Conservation (phyloP, 495 filamentous ascomycete species). For the Trichoderma reesei region DNA sequence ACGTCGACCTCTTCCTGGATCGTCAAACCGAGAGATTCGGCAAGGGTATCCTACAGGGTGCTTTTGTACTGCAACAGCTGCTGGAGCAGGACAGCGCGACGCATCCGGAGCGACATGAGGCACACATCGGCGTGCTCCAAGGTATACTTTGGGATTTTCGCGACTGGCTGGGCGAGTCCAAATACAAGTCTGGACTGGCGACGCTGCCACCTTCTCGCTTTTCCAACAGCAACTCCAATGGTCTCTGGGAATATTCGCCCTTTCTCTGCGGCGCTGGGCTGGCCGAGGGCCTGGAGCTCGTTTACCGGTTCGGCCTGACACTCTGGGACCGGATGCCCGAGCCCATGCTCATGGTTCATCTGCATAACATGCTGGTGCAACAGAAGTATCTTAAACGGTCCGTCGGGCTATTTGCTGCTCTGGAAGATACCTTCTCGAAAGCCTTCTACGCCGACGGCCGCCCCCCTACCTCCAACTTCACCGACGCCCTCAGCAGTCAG, state of each 20-base stretch:
- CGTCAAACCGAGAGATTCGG: constrained; percentile 20
- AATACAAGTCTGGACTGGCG: constrained; percentile 27
- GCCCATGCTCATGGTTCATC: constrained; percentile 17
- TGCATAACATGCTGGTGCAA: constrained; percentile 38
- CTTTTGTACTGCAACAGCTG: neutral
- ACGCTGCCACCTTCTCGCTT: constrained; percentile 35
- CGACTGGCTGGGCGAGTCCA: constrained; percentile 34
- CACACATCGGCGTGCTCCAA: constrained; percentile 13
- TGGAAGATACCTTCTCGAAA: too few relatives aligned
- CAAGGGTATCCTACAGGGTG: constrained; percentile 14
- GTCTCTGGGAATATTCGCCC: constrained; percentile 42
- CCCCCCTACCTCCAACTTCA: constrained; percentile 23
- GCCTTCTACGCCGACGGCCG: constrained; percentile 25
- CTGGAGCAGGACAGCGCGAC: neutral
- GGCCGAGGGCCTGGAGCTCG: constrained; percentile 28
- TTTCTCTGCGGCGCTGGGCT: constrained; percentile 40
- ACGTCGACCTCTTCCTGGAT: constrained; percentile 36
- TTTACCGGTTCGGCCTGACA: constrained; percentile 23
- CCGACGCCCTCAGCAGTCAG: neutral
- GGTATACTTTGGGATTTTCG: constrained; percentile 24
- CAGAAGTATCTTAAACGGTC: constrained; percentile 27
- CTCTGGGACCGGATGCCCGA: constrained; percentile 26
- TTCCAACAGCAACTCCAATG: constrained; percentile 31
- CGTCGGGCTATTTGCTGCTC: constrained; percentile 13
- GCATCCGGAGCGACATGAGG: neutral